phyloP scores from a whole-genome alignment of 208 protist species.

The Acanthamoeba royreba region DNA sequence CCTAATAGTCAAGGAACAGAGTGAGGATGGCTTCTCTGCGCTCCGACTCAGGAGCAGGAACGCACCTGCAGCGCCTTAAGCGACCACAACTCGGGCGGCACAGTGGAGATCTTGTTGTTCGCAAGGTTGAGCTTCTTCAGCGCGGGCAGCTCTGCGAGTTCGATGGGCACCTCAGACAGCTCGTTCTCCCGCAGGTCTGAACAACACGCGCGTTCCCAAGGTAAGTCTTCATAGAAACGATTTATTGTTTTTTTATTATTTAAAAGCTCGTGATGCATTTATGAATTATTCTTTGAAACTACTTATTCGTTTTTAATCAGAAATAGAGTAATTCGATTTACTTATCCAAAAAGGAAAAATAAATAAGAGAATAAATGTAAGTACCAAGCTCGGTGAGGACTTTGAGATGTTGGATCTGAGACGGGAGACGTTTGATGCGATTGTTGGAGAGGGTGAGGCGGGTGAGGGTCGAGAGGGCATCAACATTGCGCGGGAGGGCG shows the following conservation, averaged over 20 bases:
- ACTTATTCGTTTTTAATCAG: not conserved
- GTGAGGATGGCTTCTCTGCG: not conserved
- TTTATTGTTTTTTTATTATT: too few species aligned
- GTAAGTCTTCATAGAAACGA: too few species aligned
- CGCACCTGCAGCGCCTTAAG: not conserved
- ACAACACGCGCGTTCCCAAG: too few species aligned
- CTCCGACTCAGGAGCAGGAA: not conserved
- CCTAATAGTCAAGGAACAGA: not conserved
- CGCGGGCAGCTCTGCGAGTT: not conserved
- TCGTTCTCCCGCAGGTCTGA: not conserved
- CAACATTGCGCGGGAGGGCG: not conserved
- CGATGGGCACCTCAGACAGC: not conserved
- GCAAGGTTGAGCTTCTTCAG: not conserved
- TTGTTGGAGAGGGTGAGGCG: not conserved
- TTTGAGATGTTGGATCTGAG: not conserved
- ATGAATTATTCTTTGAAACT: not conserved
- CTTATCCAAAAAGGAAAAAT: too few species aligned
- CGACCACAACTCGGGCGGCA: not conserved
- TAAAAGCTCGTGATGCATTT: too few species aligned
- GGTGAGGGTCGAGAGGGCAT: not conserved
- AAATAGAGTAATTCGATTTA: too few species aligned
- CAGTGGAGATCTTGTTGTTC: not conserved
- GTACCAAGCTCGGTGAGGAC: not conserved
- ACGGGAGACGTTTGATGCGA: not conserved
- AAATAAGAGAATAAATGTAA: too few species aligned